These are phyloP conservation scores for Anisodus tanguticus DNA, from an alignment of 257 asterid genomes.

Conservation along the genomic window DNA sequence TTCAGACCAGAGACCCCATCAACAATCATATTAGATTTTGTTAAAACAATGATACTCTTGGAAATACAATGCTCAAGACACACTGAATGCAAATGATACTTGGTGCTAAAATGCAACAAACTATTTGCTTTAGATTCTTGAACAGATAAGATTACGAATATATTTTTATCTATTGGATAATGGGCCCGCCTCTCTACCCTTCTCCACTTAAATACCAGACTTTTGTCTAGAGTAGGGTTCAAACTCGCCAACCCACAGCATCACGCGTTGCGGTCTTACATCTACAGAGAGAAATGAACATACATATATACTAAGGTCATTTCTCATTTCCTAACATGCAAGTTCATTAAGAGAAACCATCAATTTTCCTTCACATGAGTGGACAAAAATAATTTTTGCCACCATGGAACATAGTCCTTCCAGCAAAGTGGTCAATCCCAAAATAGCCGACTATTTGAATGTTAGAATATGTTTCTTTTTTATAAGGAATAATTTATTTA, in stretches of 20 bases:
- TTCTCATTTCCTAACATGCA: background rate
- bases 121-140: background rate
- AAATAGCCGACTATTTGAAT: background rate
- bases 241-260: background rate
- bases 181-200: background rate
- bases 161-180: background rate
- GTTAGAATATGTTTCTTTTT: background rate
- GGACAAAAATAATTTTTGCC: background rate
- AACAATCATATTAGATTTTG: background rate
- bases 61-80: background rate
- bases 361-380: background rate
- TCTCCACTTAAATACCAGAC: background rate
- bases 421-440: background rate
- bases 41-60: background rate
- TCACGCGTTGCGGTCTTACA: background rate
- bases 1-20: background rate
- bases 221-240: background rate
- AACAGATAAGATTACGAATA: background rate
- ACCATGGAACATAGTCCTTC: background rate
- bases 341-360: background rate
- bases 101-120: conserved; percentile 24
- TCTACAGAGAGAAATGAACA: background rate
- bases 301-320: background rate
- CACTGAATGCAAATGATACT: background rate
- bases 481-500: too few species aligned